These are phyloP conservation scores for Diplodia mutila DNA, from an alignment of 2,329 filamentous ascomycete species.

Conservation along the genomic window DNA sequence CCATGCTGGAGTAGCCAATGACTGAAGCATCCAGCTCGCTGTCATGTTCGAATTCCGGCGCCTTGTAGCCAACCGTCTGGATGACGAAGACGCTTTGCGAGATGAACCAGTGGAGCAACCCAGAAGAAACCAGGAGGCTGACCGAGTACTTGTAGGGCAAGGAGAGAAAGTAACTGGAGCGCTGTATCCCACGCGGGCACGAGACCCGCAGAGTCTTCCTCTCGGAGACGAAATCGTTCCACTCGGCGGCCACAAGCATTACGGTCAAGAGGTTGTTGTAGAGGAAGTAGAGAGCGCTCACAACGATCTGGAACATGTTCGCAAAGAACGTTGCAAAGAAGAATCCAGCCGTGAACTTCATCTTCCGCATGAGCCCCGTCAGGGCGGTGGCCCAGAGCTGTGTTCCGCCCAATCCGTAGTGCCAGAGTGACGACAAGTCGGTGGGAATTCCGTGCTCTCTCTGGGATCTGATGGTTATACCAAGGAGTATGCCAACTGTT, in stretches of 20 bases:
- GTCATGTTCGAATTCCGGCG: not conserved
- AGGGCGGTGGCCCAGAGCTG: not conserved
- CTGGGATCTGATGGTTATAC: not conserved
- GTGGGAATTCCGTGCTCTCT: not conserved
- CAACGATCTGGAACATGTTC: conserved; percentile 34
- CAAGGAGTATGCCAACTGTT: not conserved
- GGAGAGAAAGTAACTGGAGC: conserved; percentile 47
- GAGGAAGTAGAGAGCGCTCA: conserved; percentile 52
- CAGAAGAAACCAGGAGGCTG: conserved; percentile 41
- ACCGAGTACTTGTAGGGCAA: conserved; percentile 45
- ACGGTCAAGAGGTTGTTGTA: conserved; percentile 53
- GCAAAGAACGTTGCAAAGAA: not conserved
- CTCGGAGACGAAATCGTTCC: conserved; percentile 41
- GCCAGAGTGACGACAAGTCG: not conserved
- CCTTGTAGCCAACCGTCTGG: conserved; percentile 19
- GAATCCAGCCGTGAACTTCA: not conserved
- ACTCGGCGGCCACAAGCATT: conserved; percentile 55
- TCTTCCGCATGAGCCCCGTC: not conserved
- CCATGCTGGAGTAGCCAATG: conserved; percentile 17
- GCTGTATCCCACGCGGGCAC: conserved; percentile 40
- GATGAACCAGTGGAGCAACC: conserved; percentile 48
- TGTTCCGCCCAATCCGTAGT: not conserved
- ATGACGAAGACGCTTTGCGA: conserved; percentile 51
- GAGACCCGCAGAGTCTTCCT: conserved; percentile 46
- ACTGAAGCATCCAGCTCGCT: conserved; percentile 13